These are phyloP conservation scores for Elsinoe ampelina DNA, from an alignment of 2,329 filamentous ascomycete genomes.

Conservation along the genomic window DNA sequence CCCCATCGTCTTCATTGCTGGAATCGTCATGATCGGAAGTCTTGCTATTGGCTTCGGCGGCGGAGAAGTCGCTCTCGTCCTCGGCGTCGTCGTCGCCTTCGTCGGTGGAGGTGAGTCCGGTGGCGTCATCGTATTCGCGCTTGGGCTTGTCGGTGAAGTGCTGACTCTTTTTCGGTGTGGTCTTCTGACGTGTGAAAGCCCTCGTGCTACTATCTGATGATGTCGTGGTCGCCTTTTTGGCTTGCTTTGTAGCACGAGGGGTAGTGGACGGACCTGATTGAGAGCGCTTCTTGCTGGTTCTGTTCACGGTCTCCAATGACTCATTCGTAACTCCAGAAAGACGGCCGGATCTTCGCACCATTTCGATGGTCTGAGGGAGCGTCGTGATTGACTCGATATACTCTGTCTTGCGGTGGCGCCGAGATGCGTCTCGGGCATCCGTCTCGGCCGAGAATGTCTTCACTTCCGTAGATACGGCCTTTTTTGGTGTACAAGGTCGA, in stretches of 20 bases:
- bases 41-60: neutral
- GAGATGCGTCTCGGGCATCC: too few relatives aligned
- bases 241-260: constrained; percentile 2
- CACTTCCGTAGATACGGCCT: too few relatives aligned
- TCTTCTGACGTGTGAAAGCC: neutral
- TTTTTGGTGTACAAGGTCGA: too few relatives aligned
- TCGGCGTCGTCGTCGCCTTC: neutral
- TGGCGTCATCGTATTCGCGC: constrained; percentile 3
- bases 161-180: neutral
- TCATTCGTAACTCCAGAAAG: neutral
- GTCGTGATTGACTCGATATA: too few relatives aligned
- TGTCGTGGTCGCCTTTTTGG: neutral
- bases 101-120: constrained; percentile 3
- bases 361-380: neutral
- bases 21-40: neutral
- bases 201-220: neutral
- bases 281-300: neutral
- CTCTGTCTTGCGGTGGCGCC: too few relatives aligned
- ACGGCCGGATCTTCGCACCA: neutral
- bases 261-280: neutral
- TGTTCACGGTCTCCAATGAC: neutral
- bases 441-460: too few relatives aligned
- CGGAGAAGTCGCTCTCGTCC: neutral
- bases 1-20: neutral
- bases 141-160: constrained; percentile 4